A percentile compares a stretch with the other conserved stretches of the same genome.
Conservation (phyloP, 2,329 filamentous ascomycete species). For the Apiospora rasikravindrae region DNA sequence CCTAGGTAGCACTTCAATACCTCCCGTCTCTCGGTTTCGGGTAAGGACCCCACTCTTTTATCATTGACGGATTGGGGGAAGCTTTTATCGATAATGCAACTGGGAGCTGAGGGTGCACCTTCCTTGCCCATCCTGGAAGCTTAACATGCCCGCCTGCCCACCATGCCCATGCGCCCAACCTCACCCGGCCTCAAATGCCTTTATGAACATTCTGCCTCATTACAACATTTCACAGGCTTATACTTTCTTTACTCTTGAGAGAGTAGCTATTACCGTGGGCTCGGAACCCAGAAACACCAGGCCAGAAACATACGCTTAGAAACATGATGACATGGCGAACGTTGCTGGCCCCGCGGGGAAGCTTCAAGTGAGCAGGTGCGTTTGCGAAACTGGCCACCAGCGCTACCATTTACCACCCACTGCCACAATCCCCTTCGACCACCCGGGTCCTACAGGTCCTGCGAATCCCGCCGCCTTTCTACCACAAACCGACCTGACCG, state of each 20-base stretch:
- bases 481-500: not conserved
- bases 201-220: not conserved
- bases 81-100: not conserved
- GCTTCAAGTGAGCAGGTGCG: constrained; percentile 23
- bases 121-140: not conserved
- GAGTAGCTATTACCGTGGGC: not conserved
- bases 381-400: constrained; percentile 23
- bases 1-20: too few relatives aligned
- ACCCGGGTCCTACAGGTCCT: not conserved
- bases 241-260: not conserved
- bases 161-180: not conserved
- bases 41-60: not conserved
- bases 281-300: not conserved
- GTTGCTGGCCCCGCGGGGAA: constrained; percentile 15
- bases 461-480: not conserved
- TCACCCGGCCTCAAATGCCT: not conserved
- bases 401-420: constrained; percentile 5
- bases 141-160: too few relatives aligned
- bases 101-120: not conserved
- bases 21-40: not conserved
- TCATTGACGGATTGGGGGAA: not conserved
- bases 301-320: not conserved
- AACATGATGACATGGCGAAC: constrained; percentile 21
- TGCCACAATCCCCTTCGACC: not conserved
- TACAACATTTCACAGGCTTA: not conserved